Base-by-base conservation (phyloP, 345 rosid genomes). In the Moricandia arvensis region DNA sequence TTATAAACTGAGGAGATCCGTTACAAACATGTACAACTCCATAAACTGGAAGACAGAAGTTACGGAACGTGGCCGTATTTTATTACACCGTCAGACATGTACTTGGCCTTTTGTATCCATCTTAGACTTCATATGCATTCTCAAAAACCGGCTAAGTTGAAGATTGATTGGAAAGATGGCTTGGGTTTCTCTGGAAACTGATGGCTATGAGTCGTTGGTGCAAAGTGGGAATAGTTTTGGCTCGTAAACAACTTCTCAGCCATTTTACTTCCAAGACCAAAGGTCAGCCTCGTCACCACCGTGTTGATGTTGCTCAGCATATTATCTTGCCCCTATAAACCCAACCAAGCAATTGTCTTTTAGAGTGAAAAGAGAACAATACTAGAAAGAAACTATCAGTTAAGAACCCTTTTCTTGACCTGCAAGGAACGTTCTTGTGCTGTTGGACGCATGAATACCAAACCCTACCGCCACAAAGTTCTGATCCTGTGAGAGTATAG, bases 401-500 rank as follows among this genome's bases (percentile, higher is more conserved):
- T 57, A 9, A 7, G 11, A 27, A 68, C 1, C 2, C 13, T 24
- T 29, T 29, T 4, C 33, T 63, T 63, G 59, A 83, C 90, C 85
- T 68, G 88, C 86, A 53, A 87, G 87, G 82, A 84, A 87, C 78
- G 80, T 81, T 69, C 85, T 77, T 49, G 79, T 59, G 77, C 72
- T 66, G 57, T 76, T 68, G 26, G 4, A 35, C 0, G 87, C 86
- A 57, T 82, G 73, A 37, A 87, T 75, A 29, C 83, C 87, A 59
- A 87, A 84, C 35, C 86, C 87, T 29, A 83, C 30, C n/a, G 70
- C 45, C 0, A 47, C 49, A 31, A 82, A 64, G 57, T 85, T 68
- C 31, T 83, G 29, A 12, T 75, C 66, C 16, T 37, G 79, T 0
- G 83, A 58, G 7, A 80, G 8, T 8, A 77, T 7, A 12, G 87